Conservation (phyloP, 495 filamentous ascomycete genomes). For the Aspergillus sclerotioniger region DNA sequence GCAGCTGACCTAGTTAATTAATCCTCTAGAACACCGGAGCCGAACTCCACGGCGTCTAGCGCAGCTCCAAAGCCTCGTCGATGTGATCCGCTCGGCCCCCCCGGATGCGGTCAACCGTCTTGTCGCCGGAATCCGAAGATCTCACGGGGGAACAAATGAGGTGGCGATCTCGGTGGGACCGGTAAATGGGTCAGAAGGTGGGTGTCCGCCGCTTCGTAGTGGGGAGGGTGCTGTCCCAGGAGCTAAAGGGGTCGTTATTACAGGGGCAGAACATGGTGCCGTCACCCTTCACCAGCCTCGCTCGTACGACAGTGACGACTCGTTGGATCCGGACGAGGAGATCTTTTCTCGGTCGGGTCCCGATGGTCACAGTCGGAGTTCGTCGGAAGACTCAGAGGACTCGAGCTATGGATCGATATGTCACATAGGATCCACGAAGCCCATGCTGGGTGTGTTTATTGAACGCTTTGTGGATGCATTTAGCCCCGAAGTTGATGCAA, state of each 20-base stretch:
- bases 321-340: conserved; percentile 14
- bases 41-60: conserved; percentile 30
- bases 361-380: conserved; percentile 8
- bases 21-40: conserved; percentile 22
- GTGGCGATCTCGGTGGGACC: conserved; percentile 24
- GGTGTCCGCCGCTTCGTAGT: not conserved
- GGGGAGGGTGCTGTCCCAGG: not conserved
- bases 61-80: conserved; percentile 39
- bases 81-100: conserved; percentile 41
- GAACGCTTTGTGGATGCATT: conserved; percentile 49
- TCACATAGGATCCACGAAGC: conserved; percentile 24
- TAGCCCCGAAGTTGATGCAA: conserved; percentile 40
- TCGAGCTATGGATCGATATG: conserved; percentile 28
- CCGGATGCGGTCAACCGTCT: conserved; percentile 33
- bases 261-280: not conserved
- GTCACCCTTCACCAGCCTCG: not conserved
- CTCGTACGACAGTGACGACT: conserved; percentile 15
- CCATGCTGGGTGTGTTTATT: conserved; percentile 40
- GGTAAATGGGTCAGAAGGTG: conserved; percentile 35
- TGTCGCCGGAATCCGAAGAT: conserved; percentile 33
- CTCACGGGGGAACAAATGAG: conserved; percentile 23
- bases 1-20: conserved; percentile 9
- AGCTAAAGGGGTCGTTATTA: not conserved
- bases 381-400: conserved; percentile 22
- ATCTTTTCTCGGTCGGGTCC: conserved; percentile 12